Base-by-base conservation (phyloP, 2,329 filamentous ascomycete species). In the Pseudogymnoascus verrucosus region DNA sequence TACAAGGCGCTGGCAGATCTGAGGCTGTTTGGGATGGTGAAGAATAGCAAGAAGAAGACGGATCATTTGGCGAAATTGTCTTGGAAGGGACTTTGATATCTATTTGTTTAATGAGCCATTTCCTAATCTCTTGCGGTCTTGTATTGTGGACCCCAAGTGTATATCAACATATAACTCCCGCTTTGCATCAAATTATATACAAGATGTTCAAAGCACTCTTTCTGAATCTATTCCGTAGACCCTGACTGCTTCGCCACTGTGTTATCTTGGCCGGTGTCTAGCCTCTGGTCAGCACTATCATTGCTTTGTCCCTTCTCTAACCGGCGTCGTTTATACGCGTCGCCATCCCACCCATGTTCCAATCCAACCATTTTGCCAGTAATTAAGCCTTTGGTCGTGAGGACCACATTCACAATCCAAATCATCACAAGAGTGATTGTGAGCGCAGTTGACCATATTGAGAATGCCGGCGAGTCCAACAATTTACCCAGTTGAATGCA, bases 31-130 rank as follows among this genome's bases (percentile, higher is more conserved):
- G 95, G 95, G 6, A 89, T 97, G 76, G 83, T 98, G 66, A 97
- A 95, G 78, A 82, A 84, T 66, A 98, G 89, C 72, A 90, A 89
- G 76, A 96, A 93, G 80, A 96, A 96, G 80, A 85, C 87, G 23
- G 95, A 98, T 74, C 93, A 98, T 76, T 79, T 98, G 69, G 88
- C 91, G 40, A 98, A 97, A 79, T 81, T 92, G 37, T 78, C 81
- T 61, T 90, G 88, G 86, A 92, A 89, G 74, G 95, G 93, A 69
- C 78, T 95, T 66, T 86, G 71, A 76, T 63, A 36, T 64, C 10
- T 64, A 47, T 57, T 34, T 57, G 51, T 34, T 57, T 21, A 57
- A 57, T 57, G n/a, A 57, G 8, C 10, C 28, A 57, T 57, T 57
- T 57, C 51, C n/a, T 57, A 57, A n/a, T 5, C 16, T 21, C 28